These are phyloP conservation scores for Alisma plantagoaquatica DNA, from an alignment of 106 monocot species.

Conservation along the genomic window DNA sequence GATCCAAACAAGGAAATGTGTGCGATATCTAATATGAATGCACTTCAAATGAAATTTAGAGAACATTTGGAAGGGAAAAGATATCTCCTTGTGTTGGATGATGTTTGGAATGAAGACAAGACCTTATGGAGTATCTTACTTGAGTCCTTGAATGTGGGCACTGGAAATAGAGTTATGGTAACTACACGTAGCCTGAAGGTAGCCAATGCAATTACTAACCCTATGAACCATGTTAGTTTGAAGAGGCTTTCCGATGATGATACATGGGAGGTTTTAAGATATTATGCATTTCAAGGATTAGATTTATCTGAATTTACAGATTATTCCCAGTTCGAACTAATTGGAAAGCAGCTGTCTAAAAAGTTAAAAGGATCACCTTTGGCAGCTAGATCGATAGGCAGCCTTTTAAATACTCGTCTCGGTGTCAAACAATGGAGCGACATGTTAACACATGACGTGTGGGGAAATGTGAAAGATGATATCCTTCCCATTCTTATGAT, in stretches of 20 bases:
- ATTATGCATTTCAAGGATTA: not conserved
- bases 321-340: not conserved
- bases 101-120: not conserved
- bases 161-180: not conserved
- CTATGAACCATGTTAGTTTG: not conserved
- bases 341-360: not conserved
- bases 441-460: constrained; percentile 8
- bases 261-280: not conserved
- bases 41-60: not conserved
- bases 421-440: constrained; percentile 9
- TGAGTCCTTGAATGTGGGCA: not conserved
- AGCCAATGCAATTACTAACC: not conserved
- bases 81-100: not conserved
- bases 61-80: not conserved
- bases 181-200: not conserved
- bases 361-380: constrained; percentile 24
- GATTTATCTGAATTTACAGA: too few relatives aligned
- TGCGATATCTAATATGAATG: not conserved
- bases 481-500: constrained; percentile 16
- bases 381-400: constrained; percentile 26
- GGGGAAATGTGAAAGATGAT: not conserved
- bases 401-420: not conserved
- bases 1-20: too few relatives aligned
- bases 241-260: not conserved
- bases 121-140: not conserved